Percentiles rank a stretch among this genome's conserved stretches.
Evolutionary conservation across 768 basidiomycete genomes (phyloP).

Genomic region (Phaeolepiota aurea): DNA sequence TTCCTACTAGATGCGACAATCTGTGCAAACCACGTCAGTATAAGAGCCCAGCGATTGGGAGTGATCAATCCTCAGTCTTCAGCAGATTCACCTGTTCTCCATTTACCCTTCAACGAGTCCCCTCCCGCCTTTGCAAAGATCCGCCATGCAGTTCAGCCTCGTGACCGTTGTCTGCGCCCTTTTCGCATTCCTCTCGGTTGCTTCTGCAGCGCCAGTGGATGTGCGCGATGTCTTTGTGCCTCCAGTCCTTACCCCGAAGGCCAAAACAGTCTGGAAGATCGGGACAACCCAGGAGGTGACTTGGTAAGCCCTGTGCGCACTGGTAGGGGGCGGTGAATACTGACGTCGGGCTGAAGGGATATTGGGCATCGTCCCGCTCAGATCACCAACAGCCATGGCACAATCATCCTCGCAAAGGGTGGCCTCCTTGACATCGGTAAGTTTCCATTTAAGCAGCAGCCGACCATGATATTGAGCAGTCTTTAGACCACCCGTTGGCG

Average conservation of each 20-base stretch:
- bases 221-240: background rate
- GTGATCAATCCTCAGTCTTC: background rate
- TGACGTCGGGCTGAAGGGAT: too few species aligned
- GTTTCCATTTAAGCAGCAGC: background rate
- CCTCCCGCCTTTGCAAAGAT: background rate
- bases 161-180: background rate
- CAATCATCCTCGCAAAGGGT: background rate
- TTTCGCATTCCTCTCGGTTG: background rate
- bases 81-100: background rate
- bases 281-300: background rate
- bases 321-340: too few species aligned
- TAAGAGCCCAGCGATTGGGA: background rate
- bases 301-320: background rate
- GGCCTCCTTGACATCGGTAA: background rate
- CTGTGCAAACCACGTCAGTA: background rate
- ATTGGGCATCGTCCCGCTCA: background rate
- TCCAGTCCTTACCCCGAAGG: background rate
- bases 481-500: background rate
- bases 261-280: constrained; percentile 1
- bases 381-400: background rate
- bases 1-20: too few species aligned
- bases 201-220: background rate
- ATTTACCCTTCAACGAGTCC: background rate
- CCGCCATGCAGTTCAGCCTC: background rate
- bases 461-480: background rate